Conservation (phyloP, 352 stramenopile genomes). For the Pythium plurisporium region DNA sequence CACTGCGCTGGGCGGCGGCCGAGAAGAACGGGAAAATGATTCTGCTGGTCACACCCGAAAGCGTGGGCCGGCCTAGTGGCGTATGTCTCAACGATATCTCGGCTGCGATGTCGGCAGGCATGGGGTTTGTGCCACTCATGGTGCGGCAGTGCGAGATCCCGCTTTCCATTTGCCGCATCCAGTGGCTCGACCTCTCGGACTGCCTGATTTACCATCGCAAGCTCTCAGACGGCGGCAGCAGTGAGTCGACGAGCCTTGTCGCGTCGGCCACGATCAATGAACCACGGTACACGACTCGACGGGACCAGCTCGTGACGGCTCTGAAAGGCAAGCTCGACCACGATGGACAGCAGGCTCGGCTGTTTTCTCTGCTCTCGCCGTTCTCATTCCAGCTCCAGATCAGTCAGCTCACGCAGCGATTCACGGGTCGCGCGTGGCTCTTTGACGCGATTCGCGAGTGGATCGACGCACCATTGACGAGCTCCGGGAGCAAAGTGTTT, state of each 20-base stretch:
- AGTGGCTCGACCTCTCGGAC: constrained; percentile 77
- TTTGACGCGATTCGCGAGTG: constrained; percentile 44
- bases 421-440: constrained; percentile 59
- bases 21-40: constrained; percentile 68
- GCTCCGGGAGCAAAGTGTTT: constrained; percentile 40
- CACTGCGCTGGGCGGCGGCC: constrained; percentile 47
- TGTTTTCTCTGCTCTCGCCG: constrained; percentile 60
- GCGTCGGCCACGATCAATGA: constrained; percentile 34
- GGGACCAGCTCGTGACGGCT: constrained; percentile 49
- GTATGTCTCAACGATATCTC: constrained; percentile 75
- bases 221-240: neutral
- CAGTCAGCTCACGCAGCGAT: constrained; percentile 60
- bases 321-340: constrained; percentile 64
- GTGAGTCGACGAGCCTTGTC: constrained; percentile 6
- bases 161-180: constrained; percentile 75
- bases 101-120: constrained; percentile 54
- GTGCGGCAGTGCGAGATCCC: constrained; percentile 72
- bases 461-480: constrained; percentile 26
- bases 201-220: constrained; percentile 44
- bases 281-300: constrained; percentile 44
- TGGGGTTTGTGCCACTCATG: constrained; percentile 72
- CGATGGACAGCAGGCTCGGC: constrained; percentile 60
- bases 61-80: constrained; percentile 55
- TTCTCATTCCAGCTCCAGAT: constrained; percentile 76
- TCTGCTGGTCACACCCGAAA: constrained; percentile 64